A percentile compares a stretch with the other conserved stretches of the same genome.
These are phyloP conservation scores for Arctium lappa DNA, from an alignment of 129 eudicot species.

Conservation along the genomic window DNA sequence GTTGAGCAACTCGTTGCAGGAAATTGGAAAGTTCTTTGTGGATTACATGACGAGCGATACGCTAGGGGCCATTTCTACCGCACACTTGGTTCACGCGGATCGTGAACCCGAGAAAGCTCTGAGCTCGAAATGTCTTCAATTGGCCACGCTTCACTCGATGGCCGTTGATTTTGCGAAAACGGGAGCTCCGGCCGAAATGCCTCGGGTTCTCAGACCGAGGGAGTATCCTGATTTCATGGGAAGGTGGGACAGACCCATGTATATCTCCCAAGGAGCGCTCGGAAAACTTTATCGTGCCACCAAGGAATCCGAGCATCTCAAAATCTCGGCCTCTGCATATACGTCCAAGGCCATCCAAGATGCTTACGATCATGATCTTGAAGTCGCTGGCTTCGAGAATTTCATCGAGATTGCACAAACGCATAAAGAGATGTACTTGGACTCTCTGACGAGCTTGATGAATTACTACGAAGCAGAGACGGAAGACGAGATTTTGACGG, in stretches of 20 bases:
- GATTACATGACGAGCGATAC: conserved; percentile 87
- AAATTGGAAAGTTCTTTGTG: conserved; percentile 75
- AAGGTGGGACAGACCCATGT: conserved; percentile 71
- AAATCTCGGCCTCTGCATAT: conserved; percentile 17
- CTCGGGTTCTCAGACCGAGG: conserved; percentile 52
- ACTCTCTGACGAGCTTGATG: conserved; percentile 50
- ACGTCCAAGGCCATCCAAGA: conserved; percentile 34
- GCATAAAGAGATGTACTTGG: conserved; percentile 69
- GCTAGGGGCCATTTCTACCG: conserved; percentile 76
- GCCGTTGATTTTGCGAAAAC: conserved; percentile 94
- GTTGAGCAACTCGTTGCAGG: conserved; percentile 39
- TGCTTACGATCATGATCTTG: conserved; percentile 63
- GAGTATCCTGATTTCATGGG: conserved; percentile 94
- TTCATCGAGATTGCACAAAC: conserved; percentile 48
- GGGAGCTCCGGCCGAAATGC: conserved; percentile 98
- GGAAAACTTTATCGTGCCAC: conserved; percentile 88
- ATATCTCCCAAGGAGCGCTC: conserved; percentile 62
- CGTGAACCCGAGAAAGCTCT: conserved; percentile 81
- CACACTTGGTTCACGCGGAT: conserved; percentile 84
- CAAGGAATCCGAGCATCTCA: conserved; percentile 25
- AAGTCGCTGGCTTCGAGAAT: conserved; percentile 49
- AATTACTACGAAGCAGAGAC: conserved; percentile 62
- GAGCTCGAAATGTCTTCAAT: conserved; percentile 64
- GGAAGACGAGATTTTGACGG: conserved; percentile 82
- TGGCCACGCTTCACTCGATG: conserved; percentile 89